These are phyloP conservation scores for Articulospora tetracladia DNA, from an alignment of 495 filamentous ascomycete genomes.

Conservation along the genomic window DNA sequence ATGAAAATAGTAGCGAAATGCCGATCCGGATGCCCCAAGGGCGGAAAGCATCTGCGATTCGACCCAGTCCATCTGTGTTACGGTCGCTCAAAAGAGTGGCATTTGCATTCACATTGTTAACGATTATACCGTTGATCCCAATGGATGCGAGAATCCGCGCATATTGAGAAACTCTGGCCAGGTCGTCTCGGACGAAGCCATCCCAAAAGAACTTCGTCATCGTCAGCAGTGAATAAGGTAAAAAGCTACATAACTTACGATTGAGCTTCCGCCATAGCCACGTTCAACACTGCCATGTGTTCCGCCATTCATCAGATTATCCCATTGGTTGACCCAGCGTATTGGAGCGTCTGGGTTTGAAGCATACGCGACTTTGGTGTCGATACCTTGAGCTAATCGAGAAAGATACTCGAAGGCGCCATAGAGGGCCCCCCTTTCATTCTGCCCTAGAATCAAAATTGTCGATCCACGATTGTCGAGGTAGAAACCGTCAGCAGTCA, in stretches of 20 bases:
- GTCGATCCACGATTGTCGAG: slow-evolving; percentile 40
- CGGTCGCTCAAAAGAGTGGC: slow-evolving; percentile 45
- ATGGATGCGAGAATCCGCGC: slow-evolving; percentile 67
- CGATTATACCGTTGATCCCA: slow-evolving; percentile 58
- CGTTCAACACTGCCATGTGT: slow-evolving; percentile 56
- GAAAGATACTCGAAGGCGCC: slow-evolving; percentile 68
- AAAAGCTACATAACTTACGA: slow-evolving; percentile 23
- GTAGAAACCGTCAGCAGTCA: slow-evolving; percentile 63
- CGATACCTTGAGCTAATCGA: slow-evolving; percentile 57
- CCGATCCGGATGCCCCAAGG: slow-evolving; percentile 66
- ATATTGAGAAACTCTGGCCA: slow-evolving; percentile 57
- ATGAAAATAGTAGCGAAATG: slow-evolving; percentile 64
- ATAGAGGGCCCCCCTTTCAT: slow-evolving; percentile 65
- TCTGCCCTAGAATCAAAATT: slow-evolving; percentile 61
- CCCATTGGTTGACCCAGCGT: slow-evolving; percentile 72
- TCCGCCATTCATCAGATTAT: slow-evolving; percentile 51
- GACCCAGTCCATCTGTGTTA: slow-evolving; percentile 57
- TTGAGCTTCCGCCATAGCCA: slow-evolving; percentile 65
- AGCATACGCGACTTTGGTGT: slow-evolving; percentile 46
- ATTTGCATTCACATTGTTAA: slow-evolving; percentile 76
- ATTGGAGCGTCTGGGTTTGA: slow-evolving; percentile 59
- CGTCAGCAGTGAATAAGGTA: neutral
- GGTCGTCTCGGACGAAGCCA: slow-evolving; percentile 48
- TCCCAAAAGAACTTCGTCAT: slow-evolving; percentile 49
- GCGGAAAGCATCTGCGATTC: slow-evolving; percentile 60